Conservation (phyloP, 305 asterid genomes). For the Solanum hybrid region DNA sequence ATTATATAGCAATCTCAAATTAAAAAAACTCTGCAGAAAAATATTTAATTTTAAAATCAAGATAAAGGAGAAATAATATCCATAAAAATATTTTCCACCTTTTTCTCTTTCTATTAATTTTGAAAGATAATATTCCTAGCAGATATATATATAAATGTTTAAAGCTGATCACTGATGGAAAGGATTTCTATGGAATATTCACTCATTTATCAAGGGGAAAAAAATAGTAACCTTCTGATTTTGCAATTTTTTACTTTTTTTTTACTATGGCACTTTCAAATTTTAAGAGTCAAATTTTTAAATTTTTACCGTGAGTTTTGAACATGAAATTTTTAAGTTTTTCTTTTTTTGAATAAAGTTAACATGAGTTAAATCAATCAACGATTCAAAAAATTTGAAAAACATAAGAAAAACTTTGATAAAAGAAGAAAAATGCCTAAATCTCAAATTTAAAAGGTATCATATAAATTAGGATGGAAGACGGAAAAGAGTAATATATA, state of each 20-base stretch:
- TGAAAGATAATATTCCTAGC: neutral
- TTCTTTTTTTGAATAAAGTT: neutral
- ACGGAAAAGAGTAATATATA: neutral
- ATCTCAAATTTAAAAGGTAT: neutral
- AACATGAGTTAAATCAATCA: neutral
- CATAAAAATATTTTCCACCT: neutral
- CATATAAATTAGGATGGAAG: neutral
- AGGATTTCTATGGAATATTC: neutral
- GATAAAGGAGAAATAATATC: neutral
- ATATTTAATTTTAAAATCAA: neutral
- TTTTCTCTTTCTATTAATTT: neutral
- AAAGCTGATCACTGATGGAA: neutral
- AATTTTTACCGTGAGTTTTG: neutral
- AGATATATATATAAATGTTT: neutral
- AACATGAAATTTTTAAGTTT: neutral
- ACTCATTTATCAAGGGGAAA: neutral
- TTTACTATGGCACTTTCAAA: neutral
- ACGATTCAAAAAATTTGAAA: neutral
- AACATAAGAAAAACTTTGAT: neutral
- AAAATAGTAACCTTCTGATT: neutral
- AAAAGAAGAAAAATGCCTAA: neutral
- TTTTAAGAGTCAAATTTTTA: neutral
- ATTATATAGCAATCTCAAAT: neutral
- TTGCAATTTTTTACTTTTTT: neutral
- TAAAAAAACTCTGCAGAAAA: neutral